These are phyloP conservation scores for Zangia roseola DNA, from an alignment of 768 basidiomycete species.

Conservation along the genomic window DNA sequence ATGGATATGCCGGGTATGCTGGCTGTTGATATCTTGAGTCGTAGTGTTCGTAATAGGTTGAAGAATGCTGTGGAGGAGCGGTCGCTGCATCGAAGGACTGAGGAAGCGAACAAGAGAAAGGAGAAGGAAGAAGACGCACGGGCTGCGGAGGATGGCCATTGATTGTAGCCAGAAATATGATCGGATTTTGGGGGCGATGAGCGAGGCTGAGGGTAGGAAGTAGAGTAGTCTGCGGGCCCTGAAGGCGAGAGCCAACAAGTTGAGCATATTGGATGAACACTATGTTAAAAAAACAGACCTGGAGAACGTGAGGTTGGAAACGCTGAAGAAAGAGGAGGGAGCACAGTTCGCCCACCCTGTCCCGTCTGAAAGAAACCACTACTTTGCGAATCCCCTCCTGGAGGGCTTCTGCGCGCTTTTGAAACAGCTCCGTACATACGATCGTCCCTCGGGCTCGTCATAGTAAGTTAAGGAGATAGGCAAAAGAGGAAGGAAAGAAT, in stretches of 20 bases:
- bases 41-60: constrained; percentile 54
- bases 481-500: constrained; percentile 50
- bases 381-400: constrained; percentile 59
- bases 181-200: constrained; percentile 61
- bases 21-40: constrained; percentile 47
- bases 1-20: constrained; percentile 45
- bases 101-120: not conserved
- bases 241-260: constrained; percentile 51
- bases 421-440: constrained; percentile 64
- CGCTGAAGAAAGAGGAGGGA: constrained; percentile 80
- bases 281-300: constrained; percentile 71
- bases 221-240: constrained; percentile 61
- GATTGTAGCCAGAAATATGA: constrained; percentile 50
- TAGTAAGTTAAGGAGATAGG: constrained; percentile 58
- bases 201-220: constrained; percentile 63
- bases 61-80: constrained; percentile 49
- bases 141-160: constrained; percentile 36
- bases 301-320: constrained; percentile 89
- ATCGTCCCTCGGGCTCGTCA: constrained; percentile 72
- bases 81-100: constrained; percentile 14
- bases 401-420: constrained; percentile 63
- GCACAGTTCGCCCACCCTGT: constrained; percentile 88
- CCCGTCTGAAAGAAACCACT: constrained; percentile 70
- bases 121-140: constrained; percentile 33
- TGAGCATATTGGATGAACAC: constrained; percentile 57